Conservation (phyloP, 164 flowering plant genomes). For the Amborella trichopoda region DNA sequence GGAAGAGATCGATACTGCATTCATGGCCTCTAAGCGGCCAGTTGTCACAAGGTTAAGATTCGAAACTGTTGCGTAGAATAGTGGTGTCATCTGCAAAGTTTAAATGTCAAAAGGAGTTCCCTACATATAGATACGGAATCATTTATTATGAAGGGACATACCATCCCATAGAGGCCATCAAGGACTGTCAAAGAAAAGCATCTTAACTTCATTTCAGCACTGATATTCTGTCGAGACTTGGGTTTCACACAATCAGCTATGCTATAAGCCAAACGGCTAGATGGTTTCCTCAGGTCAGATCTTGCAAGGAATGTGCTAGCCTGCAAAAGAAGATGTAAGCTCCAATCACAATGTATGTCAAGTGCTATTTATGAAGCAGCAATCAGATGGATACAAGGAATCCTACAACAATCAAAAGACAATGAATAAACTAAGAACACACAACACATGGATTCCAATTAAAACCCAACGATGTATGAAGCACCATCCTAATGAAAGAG, state of each 20-base stretch:
- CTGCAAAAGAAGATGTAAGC: too few relatives aligned
- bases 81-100: slow-evolving; percentile 77
- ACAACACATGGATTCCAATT: too few relatives aligned
- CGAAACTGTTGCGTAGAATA: slow-evolving; percentile 73
- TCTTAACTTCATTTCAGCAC: slow-evolving; percentile 80
- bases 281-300: slow-evolving; percentile 74
- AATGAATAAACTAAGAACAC: too few relatives aligned
- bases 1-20: slow-evolving; percentile 83
- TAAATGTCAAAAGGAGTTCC: too few relatives aligned
- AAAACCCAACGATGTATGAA: too few relatives aligned
- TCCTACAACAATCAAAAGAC: too few relatives aligned
- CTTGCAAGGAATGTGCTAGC: slow-evolving; percentile 96
- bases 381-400: too few relatives aligned
- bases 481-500: too few relatives aligned
- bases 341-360: too few relatives aligned
- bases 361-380: too few relatives aligned
- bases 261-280: slow-evolving; percentile 65
- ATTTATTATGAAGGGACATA: slow-evolving; percentile 16
- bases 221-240: slow-evolving; percentile 67
- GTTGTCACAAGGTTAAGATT: slow-evolving; percentile 92
- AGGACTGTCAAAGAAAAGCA: slow-evolving; percentile 72
- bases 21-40: slow-evolving; percentile 82
- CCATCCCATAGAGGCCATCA: slow-evolving; percentile 91
- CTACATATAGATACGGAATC: too few relatives aligned
- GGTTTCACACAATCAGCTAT: slow-evolving; percentile 81